A percentile compares a stretch with the other conserved stretches of the same genome.
phyloP scores from a whole-genome alignment of 352 stramenopile species.

The Globisporangium solare region DNA sequence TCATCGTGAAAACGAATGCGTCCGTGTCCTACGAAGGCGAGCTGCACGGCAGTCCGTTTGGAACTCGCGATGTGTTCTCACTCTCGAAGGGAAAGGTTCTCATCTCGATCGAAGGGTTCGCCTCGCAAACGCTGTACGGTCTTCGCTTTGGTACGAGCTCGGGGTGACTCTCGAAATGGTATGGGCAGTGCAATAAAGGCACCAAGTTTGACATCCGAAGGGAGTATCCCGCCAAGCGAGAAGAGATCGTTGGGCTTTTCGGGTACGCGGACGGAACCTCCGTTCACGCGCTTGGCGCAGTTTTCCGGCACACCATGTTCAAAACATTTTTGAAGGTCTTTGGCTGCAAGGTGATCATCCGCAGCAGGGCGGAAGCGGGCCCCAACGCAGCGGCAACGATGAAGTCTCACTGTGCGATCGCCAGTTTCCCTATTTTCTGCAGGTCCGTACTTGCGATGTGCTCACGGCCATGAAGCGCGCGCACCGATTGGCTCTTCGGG shows the following conservation, averaged over 20 bases:
- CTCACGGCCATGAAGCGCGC: slow-evolving; percentile 54
- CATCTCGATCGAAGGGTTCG: slow-evolving; percentile 60
- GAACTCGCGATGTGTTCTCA: slow-evolving; percentile 53
- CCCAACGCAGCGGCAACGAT: slow-evolving; percentile 6
- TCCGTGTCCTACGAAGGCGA: slow-evolving; percentile 34
- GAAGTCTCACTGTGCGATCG: slow-evolving; percentile 46
- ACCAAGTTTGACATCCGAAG: slow-evolving; percentile 57
- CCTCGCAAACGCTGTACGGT: slow-evolving; percentile 65
- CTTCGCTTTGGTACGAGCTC: slow-evolving; percentile 57
- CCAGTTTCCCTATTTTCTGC: slow-evolving; percentile 78
- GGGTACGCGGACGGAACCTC: slow-evolving; percentile 60
- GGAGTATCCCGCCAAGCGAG: slow-evolving; percentile 37
- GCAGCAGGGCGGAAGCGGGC: slow-evolving; percentile 6
- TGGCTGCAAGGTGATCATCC: slow-evolving; percentile 38
- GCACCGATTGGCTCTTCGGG: slow-evolving; percentile 44
- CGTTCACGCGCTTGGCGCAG: slow-evolving; percentile 56
- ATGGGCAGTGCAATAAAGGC: slow-evolving; percentile 66
- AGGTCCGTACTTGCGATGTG: slow-evolving; percentile 72
- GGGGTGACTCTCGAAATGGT: slow-evolving; percentile 70
- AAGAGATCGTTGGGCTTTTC: slow-evolving; percentile 73
- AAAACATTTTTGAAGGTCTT: slow-evolving; percentile 78
- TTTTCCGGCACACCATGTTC: slow-evolving; percentile 60
- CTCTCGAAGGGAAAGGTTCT: slow-evolving; percentile 58
- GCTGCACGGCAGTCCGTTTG: slow-evolving; percentile 68
- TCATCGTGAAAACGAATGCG: slow-evolving; percentile 57